Base-by-base conservation (phyloP, 768 basidiomycete species). In the Tulasnella calospora region DNA sequence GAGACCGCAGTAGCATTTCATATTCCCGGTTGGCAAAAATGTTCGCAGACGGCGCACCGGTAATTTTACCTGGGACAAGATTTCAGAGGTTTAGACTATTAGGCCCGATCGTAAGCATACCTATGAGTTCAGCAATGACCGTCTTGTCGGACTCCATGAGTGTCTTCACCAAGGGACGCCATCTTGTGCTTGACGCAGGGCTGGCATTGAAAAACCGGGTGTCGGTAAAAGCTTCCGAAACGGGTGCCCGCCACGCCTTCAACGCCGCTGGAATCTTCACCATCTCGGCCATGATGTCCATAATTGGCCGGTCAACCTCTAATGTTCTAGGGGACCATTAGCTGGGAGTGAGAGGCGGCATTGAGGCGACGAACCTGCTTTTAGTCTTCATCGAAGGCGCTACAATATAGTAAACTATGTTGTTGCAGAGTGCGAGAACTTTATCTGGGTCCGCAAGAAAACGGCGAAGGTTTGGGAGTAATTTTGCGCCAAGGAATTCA, bases 1-100 rank as follows among this genome's bases (percentile, higher is more conserved):
- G 86, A 3, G 95, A 95, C 35, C 95, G 90, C 36, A 92, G 85
- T 0, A 95, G 85, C 89, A 93, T 96, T 85, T 99, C 98, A 77
- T 95, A 94, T 83, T 99, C 98, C 70, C 93, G 87, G 82, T 95
- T 99, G 40, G 95, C 92, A 84, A 99, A 99, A 76, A 99, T 98
- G 82, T 98, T 99, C 27, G 95, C 92, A 0, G 96, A 97, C 0
- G 98, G 92, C 0, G 91, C 90, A 2, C 93, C 90, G 1, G 93
- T 91, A 74, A 97, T 90, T 36, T 82, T 81, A 78, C 85, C 85
- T 79, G 17, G 19, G 78, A 36, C 30, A 46, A 76, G 12, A 61
- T 36, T 17, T 73, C 38, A 71, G 70, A 19, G 30, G 17, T 47
- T 40, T 8, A 13, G 38, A 6, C 10, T 27, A 15, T 75, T 3